phyloP scores from a whole-genome alignment of 2,329 filamentous ascomycete genomes.

The Albophoma yamanashiensis region DNA sequence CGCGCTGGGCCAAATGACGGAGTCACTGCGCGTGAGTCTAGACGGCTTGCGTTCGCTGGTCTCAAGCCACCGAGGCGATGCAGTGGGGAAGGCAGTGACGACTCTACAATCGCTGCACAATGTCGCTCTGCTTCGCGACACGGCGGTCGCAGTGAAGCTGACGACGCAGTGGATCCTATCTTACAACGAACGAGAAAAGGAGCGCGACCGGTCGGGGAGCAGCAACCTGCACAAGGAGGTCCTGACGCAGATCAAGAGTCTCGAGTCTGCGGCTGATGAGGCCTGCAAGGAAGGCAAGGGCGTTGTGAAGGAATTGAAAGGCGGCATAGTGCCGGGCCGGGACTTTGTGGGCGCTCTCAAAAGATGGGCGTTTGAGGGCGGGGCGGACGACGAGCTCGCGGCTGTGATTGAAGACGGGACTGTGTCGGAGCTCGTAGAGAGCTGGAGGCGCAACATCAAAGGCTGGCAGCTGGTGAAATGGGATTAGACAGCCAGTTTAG shows the following conservation, averaged over 20 bases:
- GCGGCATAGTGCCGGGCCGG: slow-evolving; percentile 12
- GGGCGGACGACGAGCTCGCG: slow-evolving; percentile 7
- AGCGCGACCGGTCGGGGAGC: slow-evolving; percentile 26
- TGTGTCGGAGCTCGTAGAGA: slow-evolving; percentile 17
- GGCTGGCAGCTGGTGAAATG: slow-evolving; percentile 24
- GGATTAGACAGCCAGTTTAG: slow-evolving; percentile 9
- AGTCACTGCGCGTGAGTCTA: slow-evolving; percentile 14
- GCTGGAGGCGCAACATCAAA: slow-evolving; percentile 22
- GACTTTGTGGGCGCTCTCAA: slow-evolving; percentile 15
- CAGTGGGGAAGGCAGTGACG: slow-evolving; percentile 8
- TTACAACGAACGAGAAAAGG: slow-evolving; percentile 27
- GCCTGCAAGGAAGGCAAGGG: slow-evolving; percentile 22
- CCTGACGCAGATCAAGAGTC: slow-evolving; percentile 19
- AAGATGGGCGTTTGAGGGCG: slow-evolving; percentile 17
- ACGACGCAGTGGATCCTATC: slow-evolving; percentile 21
- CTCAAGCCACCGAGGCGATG: slow-evolving; percentile 3
- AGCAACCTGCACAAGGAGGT: slow-evolving; percentile 27
- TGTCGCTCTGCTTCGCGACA: slow-evolving; percentile 26
- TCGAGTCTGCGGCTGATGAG: slow-evolving; percentile 18
- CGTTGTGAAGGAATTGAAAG: slow-evolving; percentile 16
- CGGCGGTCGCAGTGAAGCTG: slow-evolving; percentile 20
- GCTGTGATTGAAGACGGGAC: slow-evolving; percentile 14
- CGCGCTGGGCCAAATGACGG: slow-evolving; percentile 14
- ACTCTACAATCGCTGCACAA: slow-evolving; percentile 23
- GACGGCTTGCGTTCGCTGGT: slow-evolving; percentile 13